These are phyloP conservation scores for Chlorella sp. DNA, from an alignment of 139 green algal species.

Conservation along the genomic window DNA sequence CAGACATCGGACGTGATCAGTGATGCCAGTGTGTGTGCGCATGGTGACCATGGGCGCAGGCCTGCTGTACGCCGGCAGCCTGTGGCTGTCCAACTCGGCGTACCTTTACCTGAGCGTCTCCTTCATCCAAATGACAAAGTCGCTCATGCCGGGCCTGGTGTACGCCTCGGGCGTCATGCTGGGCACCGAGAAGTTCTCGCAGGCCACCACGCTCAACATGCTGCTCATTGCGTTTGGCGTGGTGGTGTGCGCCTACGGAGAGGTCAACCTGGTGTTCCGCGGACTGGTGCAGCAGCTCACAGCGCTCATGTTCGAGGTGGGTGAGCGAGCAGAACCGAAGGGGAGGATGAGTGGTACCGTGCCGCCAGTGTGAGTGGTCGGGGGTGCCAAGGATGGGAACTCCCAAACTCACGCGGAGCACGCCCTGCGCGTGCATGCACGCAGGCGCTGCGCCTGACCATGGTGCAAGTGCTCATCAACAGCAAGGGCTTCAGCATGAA, in stretches of 20 bases:
- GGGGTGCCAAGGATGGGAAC: too few relatives aligned
- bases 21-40: too few relatives aligned
- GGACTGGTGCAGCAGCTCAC: slow-evolving; percentile 86
- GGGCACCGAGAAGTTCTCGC: slow-evolving; percentile 70
- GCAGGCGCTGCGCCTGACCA: slow-evolving; percentile 71
- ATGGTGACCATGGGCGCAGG: too few relatives aligned
- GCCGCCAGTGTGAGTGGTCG: too few relatives aligned
- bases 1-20: too few relatives aligned
- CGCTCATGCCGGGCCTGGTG: slow-evolving; percentile 79
- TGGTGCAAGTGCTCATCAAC: slow-evolving; percentile 90
- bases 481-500: slow-evolving; percentile 80
- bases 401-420: not conserved
- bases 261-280: slow-evolving; percentile 82
- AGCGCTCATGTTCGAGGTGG: slow-evolving; percentile 76
- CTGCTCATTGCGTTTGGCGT: slow-evolving; percentile 83
- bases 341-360: too few relatives aligned
- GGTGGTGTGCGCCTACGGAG: slow-evolving; percentile 67
- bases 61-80: slow-evolving; percentile 75
- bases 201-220: slow-evolving; percentile 72
- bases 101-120: slow-evolving; percentile 97
- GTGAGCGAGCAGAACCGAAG: too few relatives aligned
- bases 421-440: not conserved
- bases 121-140: slow-evolving; percentile 99
- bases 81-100: slow-evolving; percentile 94
- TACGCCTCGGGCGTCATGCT: slow-evolving; percentile 66